Conservation (phyloP, 1,284 basidiomycete genomes). For the Ganoderma sinense region DNA sequence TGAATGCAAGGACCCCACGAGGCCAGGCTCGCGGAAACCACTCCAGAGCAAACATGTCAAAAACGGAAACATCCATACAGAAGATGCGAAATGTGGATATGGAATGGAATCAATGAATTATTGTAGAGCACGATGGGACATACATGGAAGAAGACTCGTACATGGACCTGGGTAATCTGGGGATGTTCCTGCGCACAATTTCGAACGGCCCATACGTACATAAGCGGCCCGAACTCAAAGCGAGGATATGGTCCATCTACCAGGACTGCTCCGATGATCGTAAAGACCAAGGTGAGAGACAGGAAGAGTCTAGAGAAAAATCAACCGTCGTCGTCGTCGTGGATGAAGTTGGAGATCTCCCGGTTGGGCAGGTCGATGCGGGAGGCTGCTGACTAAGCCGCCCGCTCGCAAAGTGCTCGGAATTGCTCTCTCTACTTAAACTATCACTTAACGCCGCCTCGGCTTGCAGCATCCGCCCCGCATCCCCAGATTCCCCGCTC, state of each 20-base stretch:
- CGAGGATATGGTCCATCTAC: slow-evolving; percentile 66
- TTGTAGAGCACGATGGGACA: not conserved
- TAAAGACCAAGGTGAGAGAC: slow-evolving; percentile 67
- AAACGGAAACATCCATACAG: not conserved
- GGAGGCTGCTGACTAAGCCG: slow-evolving; percentile 35
- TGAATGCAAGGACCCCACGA: slow-evolving; percentile 28
- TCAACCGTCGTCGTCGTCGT: slow-evolving; percentile 83
- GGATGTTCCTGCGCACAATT: slow-evolving; percentile 80
- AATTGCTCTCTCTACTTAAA: slow-evolving; percentile 9
- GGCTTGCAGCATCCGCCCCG: slow-evolving; percentile 27
- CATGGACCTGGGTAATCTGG: not conserved
- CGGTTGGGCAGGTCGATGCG: slow-evolving; percentile 2
- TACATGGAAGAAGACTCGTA: slow-evolving; percentile 10
- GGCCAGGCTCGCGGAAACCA: slow-evolving; percentile 19
- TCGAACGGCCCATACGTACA: slow-evolving; percentile 66
- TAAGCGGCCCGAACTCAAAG: slow-evolving; percentile 82
- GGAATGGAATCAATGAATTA: slow-evolving; percentile 16
- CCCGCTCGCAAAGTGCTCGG: slow-evolving; percentile 4
- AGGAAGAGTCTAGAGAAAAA: slow-evolving; percentile 53
- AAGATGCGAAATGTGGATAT: slow-evolving; percentile 7
- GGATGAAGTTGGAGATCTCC: slow-evolving; percentile 40
- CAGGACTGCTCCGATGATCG: slow-evolving; percentile 55
- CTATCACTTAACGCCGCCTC: slow-evolving; percentile 11
- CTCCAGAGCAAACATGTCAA: not conserved
- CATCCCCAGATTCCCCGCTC: slow-evolving; percentile 11